phyloP scores from a whole-genome alignment of 169 alveolate genomes.

The Eimeria sp. region DNA sequence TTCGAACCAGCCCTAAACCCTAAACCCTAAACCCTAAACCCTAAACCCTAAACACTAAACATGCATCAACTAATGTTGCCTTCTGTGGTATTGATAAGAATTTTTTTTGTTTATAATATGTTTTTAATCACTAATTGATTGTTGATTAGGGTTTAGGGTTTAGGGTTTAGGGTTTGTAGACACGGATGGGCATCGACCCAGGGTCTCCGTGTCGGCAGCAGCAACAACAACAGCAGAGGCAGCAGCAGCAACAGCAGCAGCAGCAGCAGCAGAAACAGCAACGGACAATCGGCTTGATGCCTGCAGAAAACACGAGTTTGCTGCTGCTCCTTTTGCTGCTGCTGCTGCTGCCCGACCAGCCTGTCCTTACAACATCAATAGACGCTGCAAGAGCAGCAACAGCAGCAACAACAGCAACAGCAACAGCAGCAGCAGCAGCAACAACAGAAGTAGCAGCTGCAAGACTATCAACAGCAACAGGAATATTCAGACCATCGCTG shows the following conservation, averaged over 20 bases:
- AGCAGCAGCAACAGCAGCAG: slow-evolving; percentile 23
- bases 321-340: slow-evolving; percentile 30
- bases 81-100: not conserved
- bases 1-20: not conserved
- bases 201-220: not conserved
- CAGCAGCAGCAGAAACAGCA: slow-evolving; percentile 34
- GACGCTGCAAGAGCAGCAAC: no score
- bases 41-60: slow-evolving; percentile 40
- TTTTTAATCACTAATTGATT: not conserved
- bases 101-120: not conserved
- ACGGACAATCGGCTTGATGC: not conserved
- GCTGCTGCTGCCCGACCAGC: not conserved
- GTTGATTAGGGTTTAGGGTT: not conserved
- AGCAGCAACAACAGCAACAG: not conserved
- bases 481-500: not conserved
- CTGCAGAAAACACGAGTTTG: not conserved
- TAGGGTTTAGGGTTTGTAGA: slow-evolving; percentile 12
- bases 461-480: not conserved
- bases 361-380: not conserved
- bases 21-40: slow-evolving; percentile 23
- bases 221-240: slow-evolving; percentile 18
- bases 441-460: slow-evolving; percentile 1
- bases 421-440: not conserved
- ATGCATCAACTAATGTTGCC: not conserved
- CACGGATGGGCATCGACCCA: not conserved